Evolutionary conservation across 371 early-diverging fungal genomes (phyloP).

Genomic region (Parasitella parasitica): DNA sequence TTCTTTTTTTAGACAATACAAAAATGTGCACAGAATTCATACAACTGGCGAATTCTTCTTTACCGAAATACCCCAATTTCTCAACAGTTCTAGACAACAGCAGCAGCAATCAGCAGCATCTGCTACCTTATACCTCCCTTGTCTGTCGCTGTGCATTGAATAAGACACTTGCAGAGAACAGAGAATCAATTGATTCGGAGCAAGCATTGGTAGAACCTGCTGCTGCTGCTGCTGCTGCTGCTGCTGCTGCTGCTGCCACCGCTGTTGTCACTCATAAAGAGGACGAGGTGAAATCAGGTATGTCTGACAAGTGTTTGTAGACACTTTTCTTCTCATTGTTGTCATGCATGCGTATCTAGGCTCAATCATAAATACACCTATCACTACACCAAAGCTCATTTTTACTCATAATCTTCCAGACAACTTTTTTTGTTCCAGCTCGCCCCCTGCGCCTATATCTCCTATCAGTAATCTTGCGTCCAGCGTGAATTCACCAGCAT

Average conservation of each 20-base stretch:
- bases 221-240: too few relatives aligned
- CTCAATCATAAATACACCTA: neutral
- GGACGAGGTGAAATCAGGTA: neutral
- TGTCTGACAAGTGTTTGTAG: neutral
- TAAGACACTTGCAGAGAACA: neutral
- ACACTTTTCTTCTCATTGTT: too few relatives aligned
- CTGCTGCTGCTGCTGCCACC: too few relatives aligned
- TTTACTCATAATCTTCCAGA: constrained; percentile 15
- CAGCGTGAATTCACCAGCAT: neutral
- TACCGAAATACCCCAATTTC: neutral
- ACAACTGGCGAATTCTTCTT: neutral
- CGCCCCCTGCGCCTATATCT: constrained; percentile 11
- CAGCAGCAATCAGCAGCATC: neutral
- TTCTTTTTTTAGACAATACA: too few relatives aligned
- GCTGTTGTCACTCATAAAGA: too few relatives aligned
- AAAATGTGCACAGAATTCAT: neutral
- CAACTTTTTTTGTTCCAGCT: constrained; percentile 1
- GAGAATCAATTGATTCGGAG: neutral
- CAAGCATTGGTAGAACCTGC: neutral
- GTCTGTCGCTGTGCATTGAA: neutral
- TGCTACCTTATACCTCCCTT: neutral
- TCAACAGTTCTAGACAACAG: neutral
- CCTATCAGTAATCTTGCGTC: constrained; percentile 3
- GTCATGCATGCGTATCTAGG: neutral
- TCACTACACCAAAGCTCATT: neutral